Evolutionary conservation across 2,329 filamentous ascomycete species (phyloP).

Genomic region (Pyrenochaeta sp.): DNA sequence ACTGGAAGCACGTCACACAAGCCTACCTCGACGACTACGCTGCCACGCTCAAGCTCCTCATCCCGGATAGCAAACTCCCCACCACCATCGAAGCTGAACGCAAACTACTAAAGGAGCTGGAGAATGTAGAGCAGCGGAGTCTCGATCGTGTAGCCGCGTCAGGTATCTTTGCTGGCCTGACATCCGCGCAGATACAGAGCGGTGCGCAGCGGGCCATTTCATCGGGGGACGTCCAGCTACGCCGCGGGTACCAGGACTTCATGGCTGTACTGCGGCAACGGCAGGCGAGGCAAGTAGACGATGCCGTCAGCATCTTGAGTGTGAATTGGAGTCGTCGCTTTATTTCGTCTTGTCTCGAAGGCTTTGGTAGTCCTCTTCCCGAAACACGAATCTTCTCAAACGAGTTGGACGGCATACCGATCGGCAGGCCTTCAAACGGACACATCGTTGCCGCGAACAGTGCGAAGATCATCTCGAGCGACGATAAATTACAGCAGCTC

Average conservation of each 20-base stretch:
- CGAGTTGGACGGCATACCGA: constrained; percentile 28
- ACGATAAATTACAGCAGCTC: constrained; percentile 49
- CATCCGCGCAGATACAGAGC: constrained; percentile 31
- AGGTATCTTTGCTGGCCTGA: constrained; percentile 51
- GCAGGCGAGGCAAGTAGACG: background rate
- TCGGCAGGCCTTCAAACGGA: constrained; percentile 21
- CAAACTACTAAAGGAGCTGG: constrained; percentile 46
- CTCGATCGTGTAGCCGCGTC: constrained; percentile 49
- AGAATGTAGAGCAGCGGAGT: constrained; percentile 51
- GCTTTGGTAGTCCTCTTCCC: constrained; percentile 5
- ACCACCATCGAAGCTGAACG: constrained; percentile 46
- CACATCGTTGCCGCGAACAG: constrained; percentile 19
- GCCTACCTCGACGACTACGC: constrained; percentile 53
- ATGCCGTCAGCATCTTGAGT: constrained; percentile 48
- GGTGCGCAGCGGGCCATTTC: constrained; percentile 37
- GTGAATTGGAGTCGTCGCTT: constrained; percentile 58
- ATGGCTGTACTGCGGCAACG: constrained; percentile 23
- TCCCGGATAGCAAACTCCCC: constrained; percentile 33
- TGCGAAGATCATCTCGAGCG: constrained; percentile 44
- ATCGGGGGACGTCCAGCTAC: constrained; percentile 42
- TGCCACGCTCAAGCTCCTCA: constrained; percentile 36
- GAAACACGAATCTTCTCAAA: constrained; percentile 24
- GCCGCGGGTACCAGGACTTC: constrained; percentile 47
- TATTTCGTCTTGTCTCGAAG: constrained; percentile 42
- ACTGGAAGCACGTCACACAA: constrained; percentile 50